Evolutionary conservation across 257 asterid species (phyloP), one percentile per base, ranked within the genome.

Genomic region (Mentha longifolia): DNA sequence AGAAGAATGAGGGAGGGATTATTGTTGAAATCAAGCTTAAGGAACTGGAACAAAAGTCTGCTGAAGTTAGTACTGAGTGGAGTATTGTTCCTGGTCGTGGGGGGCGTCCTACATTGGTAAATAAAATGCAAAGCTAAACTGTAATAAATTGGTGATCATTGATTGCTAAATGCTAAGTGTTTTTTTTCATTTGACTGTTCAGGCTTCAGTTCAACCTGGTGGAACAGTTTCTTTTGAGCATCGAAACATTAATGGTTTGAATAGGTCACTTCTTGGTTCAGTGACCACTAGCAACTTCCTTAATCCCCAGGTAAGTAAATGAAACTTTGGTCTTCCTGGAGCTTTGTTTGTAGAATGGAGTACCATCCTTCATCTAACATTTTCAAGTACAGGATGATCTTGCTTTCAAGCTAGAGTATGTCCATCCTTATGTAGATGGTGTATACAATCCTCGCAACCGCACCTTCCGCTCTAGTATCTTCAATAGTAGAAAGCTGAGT

Each of bases 201-300:
- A 95, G 98, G 97, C 99, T 80, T 92, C 99, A 51, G 77, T 95
- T 74, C 99, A 92, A 82, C 99, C 99, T 20, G 98, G 99, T 69
- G 99, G 99, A 72, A 87, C 98, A 57, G 96, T 95, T 71, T 95
- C 99, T 54, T 95, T 92, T 71, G 99, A 95, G 85, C 98, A 95
- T 81, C 84, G 99, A 43, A 95, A 95, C 72, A 83, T 95, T 75
- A 82, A 86, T 16, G 99, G 99, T 43, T 71, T 95, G 77, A 95
- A 95, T 76, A 87, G 99, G 82, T 95, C 99, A 51, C 82, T 95
- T 75, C 94, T 87, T 77, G 99, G 98, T 79, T 83, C 98, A 55
- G 98, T 95, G 70, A 92, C 95, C 77, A 92, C 98, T 57, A 87
- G 96, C 88, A 95, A 95, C 83, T 92, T 92, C 81, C 86, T 95